Conservation (phyloP, 352 stramenopile genomes). For the Phytophthora fragariae region DNA sequence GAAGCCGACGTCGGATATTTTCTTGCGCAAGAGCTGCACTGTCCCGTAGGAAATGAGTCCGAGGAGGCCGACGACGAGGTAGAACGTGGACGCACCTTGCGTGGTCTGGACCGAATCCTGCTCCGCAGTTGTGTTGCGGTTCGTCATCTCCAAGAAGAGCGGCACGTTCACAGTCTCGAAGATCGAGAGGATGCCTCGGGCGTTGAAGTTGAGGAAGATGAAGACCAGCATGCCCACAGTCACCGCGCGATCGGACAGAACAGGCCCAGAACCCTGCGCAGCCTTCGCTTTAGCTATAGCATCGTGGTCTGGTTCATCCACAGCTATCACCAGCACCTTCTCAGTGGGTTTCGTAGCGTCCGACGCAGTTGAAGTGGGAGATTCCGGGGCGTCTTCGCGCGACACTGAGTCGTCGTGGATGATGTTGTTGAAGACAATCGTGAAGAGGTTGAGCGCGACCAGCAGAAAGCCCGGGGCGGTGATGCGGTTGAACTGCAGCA, state of each 20-base stretch:
- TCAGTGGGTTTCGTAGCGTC: neutral
- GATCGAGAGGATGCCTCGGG: conserved; percentile 67
- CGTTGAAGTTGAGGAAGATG: conserved; percentile 75
- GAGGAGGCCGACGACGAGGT: conserved; percentile 61
- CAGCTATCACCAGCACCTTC: conserved; percentile 14
- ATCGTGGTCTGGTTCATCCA: conserved; percentile 2
- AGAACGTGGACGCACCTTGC: conserved; percentile 52
- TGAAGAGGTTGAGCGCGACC: conserved; percentile 53
- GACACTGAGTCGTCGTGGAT: conserved; percentile 63
- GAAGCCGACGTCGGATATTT: conserved; percentile 51
- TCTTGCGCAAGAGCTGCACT: conserved; percentile 45
- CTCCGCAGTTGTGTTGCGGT: conserved; percentile 35
- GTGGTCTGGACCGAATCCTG: conserved; percentile 37
- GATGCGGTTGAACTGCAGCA: conserved; percentile 66
- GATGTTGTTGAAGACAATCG: conserved; percentile 51
- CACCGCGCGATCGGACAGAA: conserved; percentile 47
- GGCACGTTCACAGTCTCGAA: conserved; percentile 81
- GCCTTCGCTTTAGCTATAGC: neutral
- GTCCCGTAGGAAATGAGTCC: conserved; percentile 53
- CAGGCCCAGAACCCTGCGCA: neutral
- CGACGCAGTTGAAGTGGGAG: neutral
- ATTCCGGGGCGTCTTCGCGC: conserved; percentile 46
- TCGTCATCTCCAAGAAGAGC: conserved; percentile 57
- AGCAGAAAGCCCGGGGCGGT: conserved; percentile 68
- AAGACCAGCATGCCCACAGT: conserved; percentile 58